Evolutionary conservation across 768 basidiomycete genomes (phyloP).

Genomic region (Daedaleopsis sinensis): DNA sequence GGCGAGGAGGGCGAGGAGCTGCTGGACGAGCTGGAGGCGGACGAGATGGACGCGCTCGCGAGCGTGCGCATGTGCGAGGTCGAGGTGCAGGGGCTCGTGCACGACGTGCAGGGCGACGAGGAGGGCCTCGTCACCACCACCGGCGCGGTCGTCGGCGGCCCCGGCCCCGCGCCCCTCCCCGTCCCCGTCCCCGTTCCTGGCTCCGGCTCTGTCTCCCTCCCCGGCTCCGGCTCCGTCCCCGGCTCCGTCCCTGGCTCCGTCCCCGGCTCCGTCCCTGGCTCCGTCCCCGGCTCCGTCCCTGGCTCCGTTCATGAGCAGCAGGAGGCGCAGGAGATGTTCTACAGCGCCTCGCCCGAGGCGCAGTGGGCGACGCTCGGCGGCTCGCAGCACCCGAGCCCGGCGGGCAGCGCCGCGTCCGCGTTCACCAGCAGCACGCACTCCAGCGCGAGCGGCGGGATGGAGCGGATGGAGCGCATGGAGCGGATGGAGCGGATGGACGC

Average conservation of each 20-base stretch:
- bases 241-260: too few species aligned
- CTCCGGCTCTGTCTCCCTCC: too few species aligned
- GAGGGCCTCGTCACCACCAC: conserved; percentile 51
- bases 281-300: too few species aligned
- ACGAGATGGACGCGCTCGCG: conserved; percentile 32
- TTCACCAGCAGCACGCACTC: conserved; percentile 35
- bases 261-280: too few species aligned
- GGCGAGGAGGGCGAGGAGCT: conserved; percentile 24
- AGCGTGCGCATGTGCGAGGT: conserved; percentile 62
- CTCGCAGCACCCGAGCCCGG: conserved; percentile 25
- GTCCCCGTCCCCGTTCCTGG: too few species aligned
- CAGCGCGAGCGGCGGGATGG: neutral
- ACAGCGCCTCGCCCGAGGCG: conserved; percentile 29
- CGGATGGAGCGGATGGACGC: conserved; percentile 20
- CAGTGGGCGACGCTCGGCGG: conserved; percentile 40
- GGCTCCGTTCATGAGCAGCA: conserved; percentile 21
- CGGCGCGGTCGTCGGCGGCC: too few species aligned
- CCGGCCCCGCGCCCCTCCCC: too few species aligned
- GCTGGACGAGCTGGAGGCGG: conserved; percentile 36
- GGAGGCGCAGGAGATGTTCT: conserved; percentile 26
- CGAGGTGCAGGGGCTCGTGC: conserved; percentile 58
- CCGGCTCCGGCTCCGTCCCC: too few species aligned
- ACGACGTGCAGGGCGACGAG: conserved; percentile 59
- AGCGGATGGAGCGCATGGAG: conserved; percentile 19
- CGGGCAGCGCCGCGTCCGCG: conserved; percentile 44